phyloP scores from a whole-genome alignment of 768 basidiomycete genomes.

The Naematelia aurantialba region DNA sequence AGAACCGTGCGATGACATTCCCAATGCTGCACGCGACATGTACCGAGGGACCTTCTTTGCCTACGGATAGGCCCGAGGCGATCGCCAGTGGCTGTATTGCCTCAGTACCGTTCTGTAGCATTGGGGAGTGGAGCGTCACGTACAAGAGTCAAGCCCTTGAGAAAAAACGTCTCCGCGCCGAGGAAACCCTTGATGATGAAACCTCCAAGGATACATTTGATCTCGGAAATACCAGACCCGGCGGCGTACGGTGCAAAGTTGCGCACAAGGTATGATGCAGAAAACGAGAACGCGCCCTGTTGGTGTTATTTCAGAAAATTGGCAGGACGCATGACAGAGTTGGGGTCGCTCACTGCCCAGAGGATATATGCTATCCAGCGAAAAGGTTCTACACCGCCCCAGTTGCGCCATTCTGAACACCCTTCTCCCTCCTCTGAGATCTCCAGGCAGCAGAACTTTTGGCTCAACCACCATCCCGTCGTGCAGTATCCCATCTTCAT shows the following conservation, averaged over 20 bases:
- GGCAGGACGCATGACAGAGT: background rate
- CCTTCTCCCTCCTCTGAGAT: constrained; percentile 68
- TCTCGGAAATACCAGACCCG: constrained; percentile 96
- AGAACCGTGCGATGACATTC: constrained; percentile 78
- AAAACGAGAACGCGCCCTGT: constrained; percentile 75
- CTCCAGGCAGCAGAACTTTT: constrained; percentile 98
- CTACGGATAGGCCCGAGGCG: constrained; percentile 92
- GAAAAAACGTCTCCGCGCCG: constrained; percentile 79
- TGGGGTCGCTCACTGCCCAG: constrained; percentile 67
- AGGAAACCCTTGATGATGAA: constrained; percentile 97
- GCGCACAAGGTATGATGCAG: constrained; percentile 82
- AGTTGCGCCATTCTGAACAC: constrained; percentile 83
- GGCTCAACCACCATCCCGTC: constrained; percentile 97
- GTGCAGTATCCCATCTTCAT: constrained; percentile 95
- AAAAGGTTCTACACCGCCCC: constrained; percentile 68
- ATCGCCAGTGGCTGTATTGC: constrained; percentile 79
- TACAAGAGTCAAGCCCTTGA: constrained; percentile 91
- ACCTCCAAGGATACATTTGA: constrained; percentile 94
- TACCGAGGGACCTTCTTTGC: constrained; percentile 97
- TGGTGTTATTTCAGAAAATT: constrained; percentile 7
- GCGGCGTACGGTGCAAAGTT: constrained; percentile 91
- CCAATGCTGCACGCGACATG: constrained; percentile 96
- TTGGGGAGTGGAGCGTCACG: constrained; percentile 49
- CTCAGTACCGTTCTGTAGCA: too few relatives aligned
- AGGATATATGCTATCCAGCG: constrained; percentile 79